Evolutionary conservation across 2,329 filamentous ascomycete genomes (phyloP), one percentile per base, ranked within the genome.

Genomic region (Aspergillus candidus): DNA sequence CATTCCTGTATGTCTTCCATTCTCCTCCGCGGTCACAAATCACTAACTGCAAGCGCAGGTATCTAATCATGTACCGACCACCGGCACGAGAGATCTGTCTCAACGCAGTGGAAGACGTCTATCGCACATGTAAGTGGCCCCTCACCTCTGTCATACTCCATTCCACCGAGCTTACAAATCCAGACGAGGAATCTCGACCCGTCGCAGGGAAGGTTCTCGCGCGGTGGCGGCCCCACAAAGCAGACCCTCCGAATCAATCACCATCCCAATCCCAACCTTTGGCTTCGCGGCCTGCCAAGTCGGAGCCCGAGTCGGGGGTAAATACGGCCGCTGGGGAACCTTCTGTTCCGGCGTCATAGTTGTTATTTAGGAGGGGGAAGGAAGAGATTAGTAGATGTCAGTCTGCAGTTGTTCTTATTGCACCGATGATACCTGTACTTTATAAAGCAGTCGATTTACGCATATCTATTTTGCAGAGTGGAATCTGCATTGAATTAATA

Each of bases 101-200:
- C 10, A 77, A 82, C 54, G 73, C 77, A 1, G 56, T 82, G 10
- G 75, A 79, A 50, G 73, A 78, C 50, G 69, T 84, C 33, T 83
- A 79, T 67, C 68, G 68, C 45, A 75, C 72, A 38, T 74, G 74
- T 72, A 68, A 60, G 70, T 60, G 37, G 10, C 27, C 27, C 29
- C n/a, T n/a, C 35, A 32, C 11, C 22, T 11, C 38, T 12, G 35
- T 50, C 46, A 46, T 35, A 41, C 35, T 35, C 29, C 29, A 35
- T 11, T 13, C 11, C 32, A 15, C 32, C 36, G 35, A 38, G 14
- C 30, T 44, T 22, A 12, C 12, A 10, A 38, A 48, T 13, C 6
- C 37, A 71, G 71, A 73, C 38, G 68, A 71, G 47, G 72, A 72
- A 57, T 66, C 70, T 5, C 68, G 70, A 46, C 69, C 70, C 2